Evolutionary conservation across 352 stramenopile genomes (phyloP).

Genomic region (Proteromonas lacertae): DNA sequence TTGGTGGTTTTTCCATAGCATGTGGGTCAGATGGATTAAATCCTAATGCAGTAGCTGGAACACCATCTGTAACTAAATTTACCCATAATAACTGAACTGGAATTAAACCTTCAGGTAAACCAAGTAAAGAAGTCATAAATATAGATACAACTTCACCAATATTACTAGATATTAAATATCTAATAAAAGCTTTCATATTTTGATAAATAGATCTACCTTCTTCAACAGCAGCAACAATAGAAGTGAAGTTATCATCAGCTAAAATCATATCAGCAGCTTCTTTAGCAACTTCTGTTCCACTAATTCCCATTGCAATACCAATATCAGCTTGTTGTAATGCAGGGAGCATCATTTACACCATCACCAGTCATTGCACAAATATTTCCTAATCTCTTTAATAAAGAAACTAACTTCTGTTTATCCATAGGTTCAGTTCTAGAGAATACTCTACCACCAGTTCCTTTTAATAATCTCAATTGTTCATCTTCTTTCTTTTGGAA

Average conservation of each 20-base stretch:
- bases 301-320: slow-evolving; percentile 87
- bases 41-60: slow-evolving; percentile 75
- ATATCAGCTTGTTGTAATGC: slow-evolving; percentile 88
- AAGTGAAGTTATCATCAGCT: slow-evolving; percentile 93
- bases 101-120: slow-evolving; percentile 78
- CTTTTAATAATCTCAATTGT: slow-evolving; percentile 43
- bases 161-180: slow-evolving; percentile 93
- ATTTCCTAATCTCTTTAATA: slow-evolving; percentile 3
- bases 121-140: slow-evolving; percentile 73
- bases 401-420: slow-evolving; percentile 69
- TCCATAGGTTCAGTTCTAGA: slow-evolving; percentile 81
- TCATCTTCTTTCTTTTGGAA: slow-evolving; percentile 52
- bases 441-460: slow-evolving; percentile 62
- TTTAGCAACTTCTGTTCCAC: slow-evolving; percentile 78
- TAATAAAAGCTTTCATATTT: slow-evolving; percentile 97
- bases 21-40: slow-evolving; percentile 91
- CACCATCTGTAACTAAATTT: slow-evolving; percentile 97
- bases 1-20: slow-evolving; percentile 76
- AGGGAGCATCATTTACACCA: slow-evolving; percentile 90
- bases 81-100: slow-evolving; percentile 95
- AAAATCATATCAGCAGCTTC: slow-evolving; percentile 90
- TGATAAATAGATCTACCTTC: slow-evolving; percentile 37
- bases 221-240: slow-evolving; percentile 58
- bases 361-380: slow-evolving; percentile 83
- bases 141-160: slow-evolving; percentile 94